Evolutionary conservation across 2,329 filamentous ascomycete genomes (phyloP), one percentile per base, ranked within the genome.

Genomic region (Aspergillus sp.): DNA sequence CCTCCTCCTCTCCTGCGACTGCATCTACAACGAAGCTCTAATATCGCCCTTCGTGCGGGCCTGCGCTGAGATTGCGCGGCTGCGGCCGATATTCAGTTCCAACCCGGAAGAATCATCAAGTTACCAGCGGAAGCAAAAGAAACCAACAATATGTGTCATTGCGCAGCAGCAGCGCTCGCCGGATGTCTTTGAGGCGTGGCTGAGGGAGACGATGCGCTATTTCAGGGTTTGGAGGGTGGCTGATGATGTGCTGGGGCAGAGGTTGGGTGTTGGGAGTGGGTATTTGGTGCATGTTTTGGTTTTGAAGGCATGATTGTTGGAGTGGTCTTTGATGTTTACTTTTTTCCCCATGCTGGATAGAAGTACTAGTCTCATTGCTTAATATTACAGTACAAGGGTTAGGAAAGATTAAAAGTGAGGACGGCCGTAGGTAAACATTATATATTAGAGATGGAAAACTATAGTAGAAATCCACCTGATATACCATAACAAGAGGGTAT

Each of bases 21-120:
- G 93, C 74, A 89, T 99, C 65, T 99, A 96, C 79, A 99, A 98
- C 75, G 90, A 96, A 64, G 85, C 89, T 2, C 83, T 98, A 3
- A 85, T 98, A 23, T 79, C 84, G 44, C 91, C 93, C 0, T 84
- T 98, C 49, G 90, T 95, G n/a, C 84, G 88, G 66, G 90, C 91
- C 0, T 96, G 90, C 71, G 85, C 81, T 6, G 90, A 96, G 61
- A 82, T 87, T 23, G 96, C 91, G 73, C 77, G 77, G 9, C 73
- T 93, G 15, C 80, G 87, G 35, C 69, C 71, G 70, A 67, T 37
- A 39, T 60, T 37, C 15, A n/a, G 7, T 48, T 17, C n/a, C n/a
- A 25, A 9, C 35, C 6, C 15, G 6, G 19, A 25, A 11, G n/a
- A 2, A 12, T 8, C 35, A 14, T 6, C 7, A 43, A 15, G 6